Evolutionary conservation across 192 early-diverging fungal genomes (phyloP).

Genomic region (Coemansia sp.): DNA sequence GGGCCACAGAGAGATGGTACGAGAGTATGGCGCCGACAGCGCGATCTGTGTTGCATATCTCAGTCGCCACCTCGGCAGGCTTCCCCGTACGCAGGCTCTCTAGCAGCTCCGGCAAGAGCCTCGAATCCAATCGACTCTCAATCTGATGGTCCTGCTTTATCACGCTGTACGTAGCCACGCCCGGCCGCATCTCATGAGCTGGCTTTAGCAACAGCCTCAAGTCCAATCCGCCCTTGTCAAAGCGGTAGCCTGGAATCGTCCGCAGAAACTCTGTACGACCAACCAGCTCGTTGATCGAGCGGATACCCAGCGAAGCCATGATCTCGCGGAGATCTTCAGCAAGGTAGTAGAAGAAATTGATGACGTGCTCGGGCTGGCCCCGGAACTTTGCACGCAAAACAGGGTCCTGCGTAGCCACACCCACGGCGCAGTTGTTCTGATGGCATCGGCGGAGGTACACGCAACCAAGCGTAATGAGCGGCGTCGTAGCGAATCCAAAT

Average conservation of each 20-base stretch:
- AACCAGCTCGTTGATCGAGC: conserved; percentile 94
- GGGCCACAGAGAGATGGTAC: conserved; percentile 77
- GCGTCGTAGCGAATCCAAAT: conserved; percentile 98
- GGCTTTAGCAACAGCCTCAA: conserved; percentile 84
- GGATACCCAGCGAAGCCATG: conserved; percentile 94
- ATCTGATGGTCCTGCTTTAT: conserved; percentile 87
- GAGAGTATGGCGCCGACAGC: conserved; percentile 89
- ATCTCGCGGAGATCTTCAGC: conserved; percentile 89
- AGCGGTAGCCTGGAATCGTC: conserved; percentile 72
- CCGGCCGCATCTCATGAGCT: conserved; percentile 80
- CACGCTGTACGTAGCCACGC: conserved; percentile 80
- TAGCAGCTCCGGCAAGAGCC: conserved; percentile 79
- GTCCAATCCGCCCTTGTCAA: conserved; percentile 84
- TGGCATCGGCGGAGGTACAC: conserved; percentile 93
- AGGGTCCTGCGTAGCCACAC: conserved; percentile 96
- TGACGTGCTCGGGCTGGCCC: conserved; percentile 92
- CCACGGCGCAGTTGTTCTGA: conserved; percentile 95
- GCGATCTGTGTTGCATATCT: conserved; percentile 93
- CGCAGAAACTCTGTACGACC: conserved; percentile 84
- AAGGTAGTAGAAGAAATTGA: conserved; percentile 98
- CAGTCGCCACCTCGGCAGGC: conserved; percentile 58
- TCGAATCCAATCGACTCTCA: conserved; percentile 82
- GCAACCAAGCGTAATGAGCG: conserved; percentile 96
- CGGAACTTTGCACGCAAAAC: conserved; percentile 90
- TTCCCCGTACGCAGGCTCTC: conserved; percentile 62